These are phyloP conservation scores for Funneliformis mosseae DNA, from an alignment of 192 early-diverging fungal genomes.

Conservation along the genomic window DNA sequence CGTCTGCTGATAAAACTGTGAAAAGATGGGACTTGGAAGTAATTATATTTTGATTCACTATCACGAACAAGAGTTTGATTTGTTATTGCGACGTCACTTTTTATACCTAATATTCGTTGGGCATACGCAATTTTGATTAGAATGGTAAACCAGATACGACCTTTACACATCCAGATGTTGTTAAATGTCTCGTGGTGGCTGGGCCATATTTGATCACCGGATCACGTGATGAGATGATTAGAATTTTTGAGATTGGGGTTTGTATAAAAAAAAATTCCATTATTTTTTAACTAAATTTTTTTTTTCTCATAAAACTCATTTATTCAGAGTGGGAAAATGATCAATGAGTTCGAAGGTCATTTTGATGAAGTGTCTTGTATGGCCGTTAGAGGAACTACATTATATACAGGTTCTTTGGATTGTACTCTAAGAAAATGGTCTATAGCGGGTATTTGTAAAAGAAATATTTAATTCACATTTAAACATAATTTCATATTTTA, in stretches of 20 bases:
- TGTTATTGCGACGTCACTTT: neutral
- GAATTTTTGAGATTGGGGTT: constrained; percentile 87
- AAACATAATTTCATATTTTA: constrained; percentile 24
- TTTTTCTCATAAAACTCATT: no score
- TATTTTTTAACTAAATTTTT: no score
- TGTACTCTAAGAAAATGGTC: constrained; percentile 84
- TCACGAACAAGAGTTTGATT: neutral
- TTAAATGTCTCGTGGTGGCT: constrained; percentile 65
- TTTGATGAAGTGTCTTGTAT: constrained; percentile 86
- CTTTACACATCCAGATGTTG: constrained; percentile 81
- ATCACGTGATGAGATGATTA: constrained; percentile 80
- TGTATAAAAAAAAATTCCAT: neutral
- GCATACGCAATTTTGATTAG: constrained; percentile 41
- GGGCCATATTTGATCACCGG: constrained; percentile 82
- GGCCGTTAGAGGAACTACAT: constrained; percentile 53
- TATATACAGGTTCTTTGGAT: constrained; percentile 86
- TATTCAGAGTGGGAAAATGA: constrained; percentile 77
- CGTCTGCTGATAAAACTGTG: constrained; percentile 89
- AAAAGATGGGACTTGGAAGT: constrained; percentile 85
- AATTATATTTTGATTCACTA: constrained; percentile 21
- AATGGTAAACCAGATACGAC: constrained; percentile 71
- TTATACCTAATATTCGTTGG: neutral
- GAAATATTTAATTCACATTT: neutral
- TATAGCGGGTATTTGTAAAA: constrained; percentile 51
- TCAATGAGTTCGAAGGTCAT: constrained; percentile 82